A percentile compares a stretch with the other conserved stretches of the same genome.
phyloP scores from a whole-genome alignment of 495 filamentous ascomycete species.

The Cryomyces minteri region DNA sequence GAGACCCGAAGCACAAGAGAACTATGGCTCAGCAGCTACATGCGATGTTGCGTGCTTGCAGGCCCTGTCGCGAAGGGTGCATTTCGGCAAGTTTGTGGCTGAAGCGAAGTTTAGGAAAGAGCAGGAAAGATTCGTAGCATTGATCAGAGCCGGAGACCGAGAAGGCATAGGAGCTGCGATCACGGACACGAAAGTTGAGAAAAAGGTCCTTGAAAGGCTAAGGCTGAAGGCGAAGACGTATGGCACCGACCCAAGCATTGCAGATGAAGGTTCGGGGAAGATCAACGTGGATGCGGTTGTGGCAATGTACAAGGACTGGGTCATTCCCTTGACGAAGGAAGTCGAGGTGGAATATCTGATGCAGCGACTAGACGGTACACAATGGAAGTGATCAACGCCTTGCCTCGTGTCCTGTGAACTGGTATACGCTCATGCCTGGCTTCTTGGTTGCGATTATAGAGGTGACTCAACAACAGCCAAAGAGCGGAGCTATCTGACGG shows the following conservation, averaged over 20 bases:
- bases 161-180: conserved; percentile 74
- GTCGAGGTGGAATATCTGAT: conserved; percentile 97
- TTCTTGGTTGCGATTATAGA: too few species aligned
- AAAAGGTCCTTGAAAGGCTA: conserved; percentile 76
- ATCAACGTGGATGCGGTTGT: conserved; percentile 89
- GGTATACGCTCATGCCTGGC: too few species aligned
- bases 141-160: conserved; percentile 68
- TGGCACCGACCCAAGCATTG: conserved; percentile 69
- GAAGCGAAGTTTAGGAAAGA: conserved; percentile 93
- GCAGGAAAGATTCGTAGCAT: conserved; percentile 51
- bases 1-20: conserved; percentile 73
- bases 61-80: conserved; percentile 77
- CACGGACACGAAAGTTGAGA: conserved; percentile 75
- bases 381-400: conserved; percentile 30
- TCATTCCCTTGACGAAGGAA: conserved; percentile 92
- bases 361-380: conserved; percentile 61
- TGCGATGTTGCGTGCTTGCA: conserved; percentile 84
- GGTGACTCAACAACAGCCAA: too few species aligned
- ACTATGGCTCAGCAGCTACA: conserved; percentile 85
- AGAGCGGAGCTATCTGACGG: too few species aligned
- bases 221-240: conserved; percentile 88
- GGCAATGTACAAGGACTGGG: conserved; percentile 82
- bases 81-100: conserved; percentile 98
- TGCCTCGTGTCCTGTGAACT: too few species aligned
- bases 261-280: conserved; percentile 39